Conservation (phyloP, 192 early-diverging fungal species). For the Chytriomyces sp. region DNA sequence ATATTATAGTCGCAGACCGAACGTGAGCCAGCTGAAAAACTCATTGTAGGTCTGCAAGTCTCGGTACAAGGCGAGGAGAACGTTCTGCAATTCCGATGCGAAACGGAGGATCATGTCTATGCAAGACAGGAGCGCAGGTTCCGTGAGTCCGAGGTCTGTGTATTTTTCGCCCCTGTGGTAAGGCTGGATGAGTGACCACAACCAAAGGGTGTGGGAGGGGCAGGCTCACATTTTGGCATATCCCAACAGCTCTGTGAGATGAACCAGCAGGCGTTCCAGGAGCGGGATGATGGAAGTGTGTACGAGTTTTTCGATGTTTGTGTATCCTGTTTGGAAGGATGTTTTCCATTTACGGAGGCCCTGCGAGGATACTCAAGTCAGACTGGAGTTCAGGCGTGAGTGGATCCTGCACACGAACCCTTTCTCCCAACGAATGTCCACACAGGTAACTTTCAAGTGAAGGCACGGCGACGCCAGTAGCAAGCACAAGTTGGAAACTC, state of each 20-base stretch:
- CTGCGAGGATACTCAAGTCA: background rate
- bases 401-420: background rate
- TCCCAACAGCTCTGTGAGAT: constrained; percentile 10
- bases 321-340: background rate
- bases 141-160: background rate
- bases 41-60: constrained; percentile 1
- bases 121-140: background rate
- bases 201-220: background rate
- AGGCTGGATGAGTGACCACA: background rate
- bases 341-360: constrained; percentile 24
- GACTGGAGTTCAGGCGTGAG: background rate
- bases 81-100: background rate
- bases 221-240: constrained; percentile 2
- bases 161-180: constrained; percentile 13
- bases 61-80: background rate
- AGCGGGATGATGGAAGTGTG: background rate
- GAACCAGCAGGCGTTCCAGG: constrained; percentile 1
- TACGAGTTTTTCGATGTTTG: constrained; percentile 3
- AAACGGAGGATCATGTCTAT: constrained; percentile 8
- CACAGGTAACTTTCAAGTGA: constrained; percentile 25
- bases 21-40: constrained; percentile 22
- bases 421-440: constrained; percentile 22
- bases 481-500: constrained; percentile 7
- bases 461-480: constrained; percentile 10
- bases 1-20: background rate